Base-by-base conservation (phyloP, 1,284 basidiomycete species). In the Puccinia hordei region DNA sequence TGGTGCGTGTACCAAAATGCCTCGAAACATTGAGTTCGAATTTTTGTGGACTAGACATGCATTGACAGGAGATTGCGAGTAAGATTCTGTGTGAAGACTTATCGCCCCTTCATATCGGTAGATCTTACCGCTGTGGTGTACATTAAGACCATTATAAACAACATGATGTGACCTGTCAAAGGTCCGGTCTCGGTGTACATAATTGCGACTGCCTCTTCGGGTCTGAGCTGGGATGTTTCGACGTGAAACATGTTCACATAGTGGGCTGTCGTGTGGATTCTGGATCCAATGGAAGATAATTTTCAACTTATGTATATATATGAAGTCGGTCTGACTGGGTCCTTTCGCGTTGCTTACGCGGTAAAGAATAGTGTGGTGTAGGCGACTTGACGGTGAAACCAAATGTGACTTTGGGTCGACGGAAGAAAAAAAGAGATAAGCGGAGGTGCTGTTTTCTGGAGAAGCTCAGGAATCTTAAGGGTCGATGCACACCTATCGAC, bases 1-100 rank as follows among this genome's bases (percentile, higher is more conserved):
- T 94, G 93, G 83, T 94, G 93, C 27, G 93, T 94, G 86, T 93
- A 94, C 93, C 93, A 95, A 88, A 95, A 95, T 0, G 90, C 92
- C 86, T 95, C 93, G 85, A 94, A 95, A 87, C 90, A 92, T 86
- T 94, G 92, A 81, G 89, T 85, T 83, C 93, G 91, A 82, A 95
- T 90, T 86, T 92, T 93, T 84, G 90, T 88, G 86, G 93, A 92
- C 3, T 93, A 92, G 24, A 30, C 33, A 30, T 44, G 49, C 22
- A 41, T 41, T 12, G 12, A 30, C 27, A 51, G 27, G 44, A 51
- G 19, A n/a, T n/a, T 24, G 41, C 5, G 41, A 51, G 4, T 38
- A 66, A 35, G 30, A 35, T 49, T 2, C 46, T 49, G 46, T 5
- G 46, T 49, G 38, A 19, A 66, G 8, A 6, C 33, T 66, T 41